phyloP scores from a whole-genome alignment of 805 yeast species.

The Wickerhamiella alocasiicola region DNA sequence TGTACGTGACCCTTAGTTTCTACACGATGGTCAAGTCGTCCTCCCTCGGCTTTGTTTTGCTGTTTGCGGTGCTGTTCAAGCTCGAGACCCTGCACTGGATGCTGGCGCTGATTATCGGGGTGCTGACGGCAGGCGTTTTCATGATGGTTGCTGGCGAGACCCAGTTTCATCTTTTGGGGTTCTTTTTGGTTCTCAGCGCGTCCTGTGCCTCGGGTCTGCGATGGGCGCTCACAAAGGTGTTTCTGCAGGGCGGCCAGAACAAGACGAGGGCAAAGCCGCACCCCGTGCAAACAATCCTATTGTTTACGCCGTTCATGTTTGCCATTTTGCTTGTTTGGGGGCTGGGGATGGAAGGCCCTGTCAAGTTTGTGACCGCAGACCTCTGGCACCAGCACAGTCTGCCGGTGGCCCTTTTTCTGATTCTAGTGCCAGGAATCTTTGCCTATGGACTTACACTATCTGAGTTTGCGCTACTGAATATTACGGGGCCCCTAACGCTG shows the following conservation, averaged over 20 bases:
- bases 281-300: constrained; percentile 74
- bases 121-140: constrained; percentile 75
- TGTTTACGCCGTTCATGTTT: constrained; percentile 77
- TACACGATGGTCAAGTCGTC: constrained; percentile 92
- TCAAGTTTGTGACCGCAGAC: constrained; percentile 37
- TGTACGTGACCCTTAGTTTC: constrained; percentile 65
- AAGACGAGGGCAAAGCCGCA: constrained; percentile 27
- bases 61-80: constrained; percentile 74
- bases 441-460: constrained; percentile 79
- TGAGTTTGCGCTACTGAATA: constrained; percentile 71
- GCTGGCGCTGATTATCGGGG: constrained; percentile 51
- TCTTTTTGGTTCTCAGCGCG: constrained; percentile 60
- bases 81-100: constrained; percentile 64
- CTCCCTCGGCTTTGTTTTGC: constrained; percentile 71
- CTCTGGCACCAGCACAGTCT: constrained; percentile 59
- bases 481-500: constrained; percentile 73
- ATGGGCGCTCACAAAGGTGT: constrained; percentile 88
- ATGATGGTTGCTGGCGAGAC: constrained; percentile 59
- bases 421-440: constrained; percentile 69
- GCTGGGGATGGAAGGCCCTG: constrained; percentile 54
- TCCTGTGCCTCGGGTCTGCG: constrained; percentile 78
- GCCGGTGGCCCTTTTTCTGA: constrained; percentile 39
- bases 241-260: constrained; percentile 41
- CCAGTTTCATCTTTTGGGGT: constrained; percentile 40
- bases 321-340: constrained; percentile 50